Conservation (phyloP, 78 protist species). For the slime mould (Dictyostelium discoideum) region DNA sequence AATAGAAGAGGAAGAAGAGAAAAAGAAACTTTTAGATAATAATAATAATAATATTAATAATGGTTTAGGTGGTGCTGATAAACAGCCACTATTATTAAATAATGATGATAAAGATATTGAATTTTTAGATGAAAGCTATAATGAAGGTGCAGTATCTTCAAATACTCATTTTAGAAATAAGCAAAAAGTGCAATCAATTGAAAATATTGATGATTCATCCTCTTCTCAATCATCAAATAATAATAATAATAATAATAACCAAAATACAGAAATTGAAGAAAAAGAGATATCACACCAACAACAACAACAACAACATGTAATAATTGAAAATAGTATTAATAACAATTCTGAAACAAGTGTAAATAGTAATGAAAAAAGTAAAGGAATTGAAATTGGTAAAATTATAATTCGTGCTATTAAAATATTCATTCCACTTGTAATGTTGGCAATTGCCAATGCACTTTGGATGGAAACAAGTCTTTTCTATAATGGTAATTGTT, state of each 20-base stretch:
- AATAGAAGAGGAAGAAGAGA: background rate
- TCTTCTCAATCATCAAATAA: background rate
- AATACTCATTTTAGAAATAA: background rate
- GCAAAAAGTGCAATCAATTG: background rate
- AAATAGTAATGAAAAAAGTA: background rate
- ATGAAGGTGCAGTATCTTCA: background rate
- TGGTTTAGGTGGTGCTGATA: background rate
- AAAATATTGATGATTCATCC: slow-evolving; percentile 7
- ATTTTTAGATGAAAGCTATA: background rate
- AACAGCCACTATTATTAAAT: background rate
- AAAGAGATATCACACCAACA: background rate
- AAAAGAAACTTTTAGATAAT: background rate
- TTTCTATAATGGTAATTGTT: slow-evolving; percentile 17
- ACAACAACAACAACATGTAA: background rate
- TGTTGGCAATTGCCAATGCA: slow-evolving; percentile 56
- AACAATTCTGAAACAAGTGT: background rate
- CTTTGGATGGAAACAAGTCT: slow-evolving; percentile 56
- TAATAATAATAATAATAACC: background rate
- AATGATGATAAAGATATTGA: background rate
- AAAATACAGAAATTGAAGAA: background rate
- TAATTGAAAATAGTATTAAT: background rate
- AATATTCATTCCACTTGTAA: slow-evolving; percentile 58
- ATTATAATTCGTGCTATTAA: background rate
- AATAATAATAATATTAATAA: background rate
- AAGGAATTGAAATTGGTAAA: background rate